Evolutionary conservation across 1,139 yeast genomes (phyloP), one percentile per base, ranked within the genome.

Genomic region (Candida sanyaensis): DNA sequence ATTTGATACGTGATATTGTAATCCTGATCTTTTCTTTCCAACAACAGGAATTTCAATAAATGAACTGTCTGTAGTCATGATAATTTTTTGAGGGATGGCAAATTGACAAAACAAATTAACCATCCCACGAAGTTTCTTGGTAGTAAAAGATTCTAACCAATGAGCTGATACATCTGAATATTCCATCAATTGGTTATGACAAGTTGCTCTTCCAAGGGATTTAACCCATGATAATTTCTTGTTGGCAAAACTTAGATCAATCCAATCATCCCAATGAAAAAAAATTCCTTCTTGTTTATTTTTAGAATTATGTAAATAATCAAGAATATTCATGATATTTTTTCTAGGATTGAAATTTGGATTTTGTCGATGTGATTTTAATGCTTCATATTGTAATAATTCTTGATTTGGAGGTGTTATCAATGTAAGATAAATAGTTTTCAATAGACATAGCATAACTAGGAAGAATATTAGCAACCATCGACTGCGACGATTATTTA

Each of bases 221-320:
- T 69, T 56, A 42, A 56, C 61, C 7, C 48, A 44, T 11, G 54
- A 53, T 26, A 72, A 52, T 5, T 64, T 48, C 10, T 54, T 33
- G 42, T 66, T 52, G 1, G 61, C 75, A 3, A 67, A 63, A 26
- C 58, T 51, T 42, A 68, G 54, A 51, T 71, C 77, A 11, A 69
- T 63, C 73, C 75, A 72, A 55, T 73, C 77, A 50, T 72, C 77
- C 78, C 78, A 73, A 55, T 73, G 78, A 57, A 72, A 72, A 47
- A 50, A 55, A 11, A 70, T 55, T 6, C 71, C 73, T 6, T 53
- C 50, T 4, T 44, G 41, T 30, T 44, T 29, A 17, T 34, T 13
- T 9, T 36, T 34, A n/a, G 28, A 36, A 13, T 46, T 50, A 31
- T 49, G 48, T 21, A 58, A 45, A 36, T 56, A 50, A 40, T 59